These are phyloP conservation scores for Xerocomus nothofagi DNA, from an alignment of 1,284 basidiomycete genomes.

Conservation along the genomic window DNA sequence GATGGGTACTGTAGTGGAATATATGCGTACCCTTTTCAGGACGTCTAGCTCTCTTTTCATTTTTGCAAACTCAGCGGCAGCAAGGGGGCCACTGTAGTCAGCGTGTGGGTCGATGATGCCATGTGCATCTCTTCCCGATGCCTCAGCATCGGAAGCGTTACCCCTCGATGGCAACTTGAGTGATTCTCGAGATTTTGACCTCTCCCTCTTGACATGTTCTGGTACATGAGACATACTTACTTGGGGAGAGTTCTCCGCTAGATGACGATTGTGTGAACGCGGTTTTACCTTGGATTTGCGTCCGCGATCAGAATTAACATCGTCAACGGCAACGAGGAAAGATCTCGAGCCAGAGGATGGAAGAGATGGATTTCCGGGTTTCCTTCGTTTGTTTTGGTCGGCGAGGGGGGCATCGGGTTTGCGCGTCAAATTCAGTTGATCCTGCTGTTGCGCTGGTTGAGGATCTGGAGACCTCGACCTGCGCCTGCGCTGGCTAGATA, in stretches of 20 bases:
- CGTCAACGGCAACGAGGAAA: conserved; percentile 31
- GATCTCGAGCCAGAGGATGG: conserved; percentile 18
- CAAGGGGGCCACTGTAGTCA: conserved; percentile 30
- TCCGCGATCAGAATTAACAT: conserved; percentile 31
- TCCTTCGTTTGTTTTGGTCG: conserved; percentile 34
- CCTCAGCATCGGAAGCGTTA: conserved; percentile 29
- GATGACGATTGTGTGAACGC: conserved; percentile 28
- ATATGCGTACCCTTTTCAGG: conserved; percentile 48
- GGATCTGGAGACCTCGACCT: conserved; percentile 32
- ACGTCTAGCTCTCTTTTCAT: conserved; percentile 44
- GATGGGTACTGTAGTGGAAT: not conserved
- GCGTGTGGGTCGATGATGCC: conserved; percentile 22
- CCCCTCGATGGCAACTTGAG: conserved; percentile 20
- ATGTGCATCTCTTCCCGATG: conserved; percentile 23
- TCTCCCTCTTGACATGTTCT: conserved; percentile 25
- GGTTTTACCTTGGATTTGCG: conserved; percentile 33
- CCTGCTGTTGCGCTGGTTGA: conserved; percentile 11
- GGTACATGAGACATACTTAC: conserved; percentile 11
- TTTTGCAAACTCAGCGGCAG: conserved; percentile 36
- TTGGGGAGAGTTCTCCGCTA: conserved; percentile 25
- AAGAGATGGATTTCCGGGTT: conserved; percentile 20
- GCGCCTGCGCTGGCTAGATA: conserved; percentile 23
- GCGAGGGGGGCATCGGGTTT: conserved; percentile 22
- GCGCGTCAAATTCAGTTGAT: conserved; percentile 8
- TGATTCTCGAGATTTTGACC: conserved; percentile 35